Base-by-base conservation (phyloP, 1,284 basidiomycete genomes). In the Cystobasidium slooffiae region DNA sequence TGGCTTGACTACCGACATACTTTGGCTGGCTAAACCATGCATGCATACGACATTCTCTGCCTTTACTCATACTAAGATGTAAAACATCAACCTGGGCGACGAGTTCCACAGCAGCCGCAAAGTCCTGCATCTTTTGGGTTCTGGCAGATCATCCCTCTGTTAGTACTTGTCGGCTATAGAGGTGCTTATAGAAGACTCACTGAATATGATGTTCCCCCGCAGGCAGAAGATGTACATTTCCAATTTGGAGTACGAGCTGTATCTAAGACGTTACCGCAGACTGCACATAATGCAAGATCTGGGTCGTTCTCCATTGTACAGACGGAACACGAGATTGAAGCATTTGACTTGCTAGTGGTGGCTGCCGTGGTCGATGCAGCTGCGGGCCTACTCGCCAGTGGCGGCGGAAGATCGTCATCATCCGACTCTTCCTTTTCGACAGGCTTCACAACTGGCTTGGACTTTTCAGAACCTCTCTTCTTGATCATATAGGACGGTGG, bases 71-170 rank as follows among this genome's bases (percentile, higher is more conserved):
- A 2, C 5, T 31, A 31, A 5, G 31, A 5, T 31, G 4, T 0
- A 5, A 4, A 37, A 16, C 1, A 5, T 59, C 56, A 59, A 41
- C n/a, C 46, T 47, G 59, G 46, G 44, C 61, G 46, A 10, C 70
- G 56, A 16, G 47, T 24, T 10, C 70, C 70, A 43, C 70, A 73
- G 41, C 56, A 62, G 7, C 70, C 70, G 24, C 70, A 73, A 7
- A 73, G 12, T n/a, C 63, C 70, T 12, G 70, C 70, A 53, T 73
- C 70, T 12, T 56, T 44, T 0, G 70, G 53, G 22, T 73, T 73
- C 70, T 73, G n/a, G 37, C 16, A 41, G 18, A 20, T 20, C n/a
- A 56, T 3, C 24, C 18, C 14, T 3, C 4, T 31, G 14, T 39
- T 24, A 12, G 16, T 31, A 18, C 18, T 12, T 55, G 3, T 41